Conservation (phyloP, 2,329 filamentous ascomycete species). For the Tolypocladium tropicale region DNA sequence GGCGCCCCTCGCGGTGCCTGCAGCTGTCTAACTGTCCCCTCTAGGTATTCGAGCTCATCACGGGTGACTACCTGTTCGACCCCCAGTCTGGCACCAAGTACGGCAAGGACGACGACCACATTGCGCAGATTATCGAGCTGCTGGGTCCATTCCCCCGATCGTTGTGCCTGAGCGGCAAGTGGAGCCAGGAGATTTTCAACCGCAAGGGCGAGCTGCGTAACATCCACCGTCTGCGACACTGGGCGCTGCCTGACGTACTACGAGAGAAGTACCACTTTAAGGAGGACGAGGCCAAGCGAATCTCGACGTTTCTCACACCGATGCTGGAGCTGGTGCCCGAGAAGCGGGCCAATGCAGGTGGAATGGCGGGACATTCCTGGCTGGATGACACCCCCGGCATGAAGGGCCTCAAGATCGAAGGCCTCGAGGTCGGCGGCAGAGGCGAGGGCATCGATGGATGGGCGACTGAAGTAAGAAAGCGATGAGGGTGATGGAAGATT, state of each 20-base stretch:
- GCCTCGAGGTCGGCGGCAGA: conserved; percentile 65
- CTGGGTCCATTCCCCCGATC: conserved; percentile 89
- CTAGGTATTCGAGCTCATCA: conserved; percentile 94
- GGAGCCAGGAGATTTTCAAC: conserved; percentile 98
- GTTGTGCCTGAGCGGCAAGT: conserved; percentile 85
- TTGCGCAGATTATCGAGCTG: conserved; percentile 96
- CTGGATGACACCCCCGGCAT: conserved; percentile 81
- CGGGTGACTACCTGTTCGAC: conserved; percentile 96
- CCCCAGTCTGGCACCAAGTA: conserved; percentile 98
- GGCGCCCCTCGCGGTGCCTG: background rate
- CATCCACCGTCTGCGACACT: conserved; percentile 91
- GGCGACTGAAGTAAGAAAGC: conserved; percentile 79
- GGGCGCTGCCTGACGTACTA: conserved; percentile 87
- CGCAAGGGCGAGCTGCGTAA: conserved; percentile 94
- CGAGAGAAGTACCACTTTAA: conserved; percentile 95
- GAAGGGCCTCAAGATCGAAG: conserved; percentile 65
- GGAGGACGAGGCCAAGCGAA: conserved; percentile 65
- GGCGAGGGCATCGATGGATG: conserved; percentile 94
- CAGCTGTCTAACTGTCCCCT: background rate
- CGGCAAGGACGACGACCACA: conserved; percentile 98
- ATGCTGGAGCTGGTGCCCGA: conserved; percentile 88
- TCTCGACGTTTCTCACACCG: conserved; percentile 74
- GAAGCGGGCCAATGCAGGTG: conserved; percentile 86
- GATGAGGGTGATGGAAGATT: conserved; percentile 34
- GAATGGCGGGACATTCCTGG: conserved; percentile 82